Evolutionary conservation across 1,139 yeast genomes (phyloP).

Genomic region (Debaryomyces coudertii): DNA sequence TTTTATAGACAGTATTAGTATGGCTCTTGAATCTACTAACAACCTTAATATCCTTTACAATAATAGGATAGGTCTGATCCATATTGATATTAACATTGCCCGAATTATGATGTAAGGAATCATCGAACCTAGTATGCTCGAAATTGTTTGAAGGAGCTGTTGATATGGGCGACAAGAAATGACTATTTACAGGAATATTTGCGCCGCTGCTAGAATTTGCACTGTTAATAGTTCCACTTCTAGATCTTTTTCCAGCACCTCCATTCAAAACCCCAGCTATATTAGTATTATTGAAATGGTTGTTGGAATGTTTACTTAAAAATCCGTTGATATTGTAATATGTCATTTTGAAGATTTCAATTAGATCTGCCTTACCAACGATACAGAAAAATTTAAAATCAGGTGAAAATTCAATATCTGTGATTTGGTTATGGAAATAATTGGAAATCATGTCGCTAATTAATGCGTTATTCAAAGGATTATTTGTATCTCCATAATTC

Average conservation of each 20-base stretch:
- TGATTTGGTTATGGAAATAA: slow-evolving; percentile 66
- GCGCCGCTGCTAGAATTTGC: slow-evolving; percentile 19
- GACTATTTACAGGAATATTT: slow-evolving; percentile 12
- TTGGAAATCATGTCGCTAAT: slow-evolving; percentile 65
- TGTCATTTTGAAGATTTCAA: slow-evolving; percentile 54
- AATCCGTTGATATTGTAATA: slow-evolving; percentile 43
- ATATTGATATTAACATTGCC: slow-evolving; percentile 5
- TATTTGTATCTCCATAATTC: slow-evolving; percentile 23
- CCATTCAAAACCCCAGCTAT: slow-evolving; percentile 13
- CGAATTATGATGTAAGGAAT: slow-evolving; percentile 9
- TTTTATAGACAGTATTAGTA: slow-evolving; percentile 60
- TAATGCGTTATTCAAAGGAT: slow-evolving; percentile 36
- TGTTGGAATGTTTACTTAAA: slow-evolving; percentile 23
- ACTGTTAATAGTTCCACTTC: slow-evolving; percentile 45
- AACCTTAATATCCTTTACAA: slow-evolving; percentile 45
- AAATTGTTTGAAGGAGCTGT: slow-evolving; percentile 27
- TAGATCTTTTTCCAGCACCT: slow-evolving; percentile 31
- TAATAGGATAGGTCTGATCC: slow-evolving; percentile 32
- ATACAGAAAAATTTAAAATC: slow-evolving; percentile 65
- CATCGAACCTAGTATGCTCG: slow-evolving; percentile 18
- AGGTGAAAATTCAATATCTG: slow-evolving; percentile 60
- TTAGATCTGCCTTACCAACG: slow-evolving; percentile 63
- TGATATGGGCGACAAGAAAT: slow-evolving; percentile 26
- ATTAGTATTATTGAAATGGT: slow-evolving; percentile 21
- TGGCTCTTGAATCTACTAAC: slow-evolving; percentile 66